Base-by-base conservation (phyloP, 352 stramenopile species). In the Salisapilia sapeloensis region DNA sequence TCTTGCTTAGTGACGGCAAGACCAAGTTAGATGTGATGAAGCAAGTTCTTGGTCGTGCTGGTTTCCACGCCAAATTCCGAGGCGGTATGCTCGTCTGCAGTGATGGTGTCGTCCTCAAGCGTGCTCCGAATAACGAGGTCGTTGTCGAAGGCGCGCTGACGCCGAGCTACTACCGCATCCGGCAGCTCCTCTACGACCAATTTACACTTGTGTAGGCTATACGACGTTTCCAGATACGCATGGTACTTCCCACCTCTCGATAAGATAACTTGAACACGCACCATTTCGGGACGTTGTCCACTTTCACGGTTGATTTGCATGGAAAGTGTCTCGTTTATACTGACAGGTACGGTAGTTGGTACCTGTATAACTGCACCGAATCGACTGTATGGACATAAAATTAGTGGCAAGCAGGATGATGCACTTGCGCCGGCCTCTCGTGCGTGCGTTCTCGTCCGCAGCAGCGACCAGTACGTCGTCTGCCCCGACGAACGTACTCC, bases 1-100 rank as follows among this genome's bases (percentile, higher is more conserved):
- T 92, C 27, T 40, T 89, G 33, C 56, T 92, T 30, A 89, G 70
- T 33, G 72, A 92, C 29, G 77, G 74, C 52, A 90, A 90, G 53
- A 72, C 90, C 50, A 92, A 87, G 50, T 54, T 92, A 38, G 71
- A 87, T 40, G 59, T 86, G 40, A 87, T 92, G 74, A 89, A 90
- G 49, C 72, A 89, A 43, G 62, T 90, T 35, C 50, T 92, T 20
- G 69, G 66, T 24, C 85, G 84, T 30, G 71, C 74, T 8, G 77
- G 74, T 0, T 92, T 89, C 51, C 76, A 92, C 41, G 77, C 74
- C 48, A 92, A 90, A 39, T 90, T 89, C 39, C 71, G 67, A n/a
- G 67, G 77, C 7, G 74, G 77, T 30, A 92, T 89, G 77, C 50
- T 92, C 16, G 66, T 92, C 6, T 92, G 77, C 56, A 84, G 86